Evolutionary conservation across 148 eudicot species (phyloP).

Genomic region (Heliamphora exappendiculata): DNA sequence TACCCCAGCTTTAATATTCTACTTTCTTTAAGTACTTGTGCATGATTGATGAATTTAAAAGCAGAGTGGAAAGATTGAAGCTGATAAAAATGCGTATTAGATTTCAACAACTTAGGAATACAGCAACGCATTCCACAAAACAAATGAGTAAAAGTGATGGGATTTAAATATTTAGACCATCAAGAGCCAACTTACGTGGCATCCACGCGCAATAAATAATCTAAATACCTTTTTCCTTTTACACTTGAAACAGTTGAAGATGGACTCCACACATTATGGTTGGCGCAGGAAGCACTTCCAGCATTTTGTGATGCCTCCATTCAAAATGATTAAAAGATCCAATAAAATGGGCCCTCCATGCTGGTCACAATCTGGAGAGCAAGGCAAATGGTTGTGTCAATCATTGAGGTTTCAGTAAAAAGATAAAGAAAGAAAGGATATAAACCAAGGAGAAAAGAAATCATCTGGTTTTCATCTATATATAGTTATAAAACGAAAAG

Average conservation of each 20-base stretch:
- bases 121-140: slow-evolving; percentile 8
- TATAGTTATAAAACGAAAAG: background rate
- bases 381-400: slow-evolving; percentile 10
- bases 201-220: slow-evolving; percentile 1
- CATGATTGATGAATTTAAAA: background rate
- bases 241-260: background rate
- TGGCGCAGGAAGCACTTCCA: background rate
- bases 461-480: background rate
- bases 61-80: background rate
- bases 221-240: background rate
- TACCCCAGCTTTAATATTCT: background rate
- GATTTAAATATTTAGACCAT: background rate
- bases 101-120: background rate
- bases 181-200: background rate
- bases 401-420: slow-evolving; percentile 6
- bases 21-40: background rate
- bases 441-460: background rate
- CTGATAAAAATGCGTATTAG: background rate
- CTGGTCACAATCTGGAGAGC: slow-evolving; percentile 3
- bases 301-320: background rate
- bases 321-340: background rate
- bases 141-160: background rate
- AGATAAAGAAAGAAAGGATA: background rate
- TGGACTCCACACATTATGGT: background rate
- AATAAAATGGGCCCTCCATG: background rate